Conservation (phyloP, 345 rosid species). For the Aegle marmelos region DNA sequence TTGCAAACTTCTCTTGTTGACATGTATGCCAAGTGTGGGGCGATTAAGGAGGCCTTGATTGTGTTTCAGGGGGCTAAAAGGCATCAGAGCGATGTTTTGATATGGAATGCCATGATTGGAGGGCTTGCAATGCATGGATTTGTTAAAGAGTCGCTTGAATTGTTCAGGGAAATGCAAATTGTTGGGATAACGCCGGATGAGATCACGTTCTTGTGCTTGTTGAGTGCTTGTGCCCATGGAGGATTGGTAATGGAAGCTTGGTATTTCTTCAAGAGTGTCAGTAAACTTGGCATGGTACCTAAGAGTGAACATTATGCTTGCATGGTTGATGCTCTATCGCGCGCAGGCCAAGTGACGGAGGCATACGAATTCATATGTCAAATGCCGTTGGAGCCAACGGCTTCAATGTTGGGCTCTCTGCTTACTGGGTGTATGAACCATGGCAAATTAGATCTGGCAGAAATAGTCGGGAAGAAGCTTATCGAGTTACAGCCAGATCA, state of each 20-base stretch:
- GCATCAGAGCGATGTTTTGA: constrained; percentile 48
- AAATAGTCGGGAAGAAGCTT: constrained; percentile 66
- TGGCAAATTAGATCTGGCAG: constrained; percentile 61
- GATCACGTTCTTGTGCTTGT: constrained; percentile 70
- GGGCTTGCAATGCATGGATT: constrained; percentile 83
- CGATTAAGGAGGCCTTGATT: constrained; percentile 57
- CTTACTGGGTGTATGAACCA: constrained; percentile 71
- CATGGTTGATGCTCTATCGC: constrained; percentile 76
- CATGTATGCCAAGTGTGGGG: constrained; percentile 91
- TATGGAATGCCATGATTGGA: constrained; percentile 90
- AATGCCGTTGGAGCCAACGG: constrained; percentile 61
- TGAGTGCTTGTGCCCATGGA: constrained; percentile 81
- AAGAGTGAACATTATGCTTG: constrained; percentile 85
- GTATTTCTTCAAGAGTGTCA: constrained; percentile 49
- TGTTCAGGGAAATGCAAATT: constrained; percentile 55
- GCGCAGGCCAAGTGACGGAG: constrained; percentile 63
- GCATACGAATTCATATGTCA: constrained; percentile 49
- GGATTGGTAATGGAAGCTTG: constrained; percentile 74
- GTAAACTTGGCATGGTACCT: constrained; percentile 39
- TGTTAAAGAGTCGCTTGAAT: constrained; percentile 51
- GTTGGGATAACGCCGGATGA: constrained; percentile 62
- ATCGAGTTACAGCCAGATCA: constrained; percentile 66
- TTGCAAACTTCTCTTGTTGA: constrained; percentile 75
- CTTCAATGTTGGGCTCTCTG: constrained; percentile 76
- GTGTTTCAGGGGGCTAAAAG: constrained; percentile 45